These are phyloP conservation scores for Cladosporium austrohemisphaericum DNA, from an alignment of 2,329 filamentous ascomycete genomes.

Conservation along the genomic window DNA sequence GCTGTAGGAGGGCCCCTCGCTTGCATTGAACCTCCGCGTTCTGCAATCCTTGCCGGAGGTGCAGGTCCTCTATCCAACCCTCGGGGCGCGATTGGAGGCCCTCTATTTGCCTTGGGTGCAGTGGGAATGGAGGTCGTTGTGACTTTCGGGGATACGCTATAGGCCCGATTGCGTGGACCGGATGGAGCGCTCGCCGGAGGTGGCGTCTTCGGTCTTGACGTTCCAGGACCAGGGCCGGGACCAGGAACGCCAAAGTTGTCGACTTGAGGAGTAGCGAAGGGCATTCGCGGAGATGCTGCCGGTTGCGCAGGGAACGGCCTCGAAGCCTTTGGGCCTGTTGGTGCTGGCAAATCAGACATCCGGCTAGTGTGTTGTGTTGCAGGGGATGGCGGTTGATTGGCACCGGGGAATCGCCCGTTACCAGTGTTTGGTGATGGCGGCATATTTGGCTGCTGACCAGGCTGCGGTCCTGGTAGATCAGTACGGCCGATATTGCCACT, in stretches of 20 bases:
- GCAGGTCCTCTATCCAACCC: constrained; percentile 23
- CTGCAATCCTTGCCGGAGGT: constrained; percentile 16
- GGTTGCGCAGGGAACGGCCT: constrained; percentile 23
- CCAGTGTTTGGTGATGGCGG: constrained; percentile 23
- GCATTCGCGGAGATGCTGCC: constrained; percentile 26
- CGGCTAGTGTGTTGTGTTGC: constrained; percentile 22
- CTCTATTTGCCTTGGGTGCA: constrained; percentile 34
- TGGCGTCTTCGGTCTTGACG: constrained; percentile 10
- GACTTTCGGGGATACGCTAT: constrained; percentile 35
- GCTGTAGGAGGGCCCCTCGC: constrained; percentile 24
- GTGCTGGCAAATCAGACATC: constrained; percentile 25
- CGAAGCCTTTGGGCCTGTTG: constrained; percentile 31
- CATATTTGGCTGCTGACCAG: constrained; percentile 13
- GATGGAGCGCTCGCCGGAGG: constrained; percentile 31
- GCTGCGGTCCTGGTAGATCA: constrained; percentile 7
- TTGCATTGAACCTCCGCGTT: constrained; percentile 9
- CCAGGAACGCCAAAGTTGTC: constrained; percentile 14
- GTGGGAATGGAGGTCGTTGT: constrained; percentile 32
- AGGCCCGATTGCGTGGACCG: constrained; percentile 31
- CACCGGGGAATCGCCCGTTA: constrained; percentile 21
- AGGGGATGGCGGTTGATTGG: constrained; percentile 25
- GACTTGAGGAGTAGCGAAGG: constrained; percentile 26
- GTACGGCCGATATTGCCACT: constrained; percentile 26
- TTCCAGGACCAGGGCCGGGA: neutral
- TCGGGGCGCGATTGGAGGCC: constrained; percentile 26